Conservation (phyloP, 208 protist genomes). For the Crithidia sp. region DNA sequence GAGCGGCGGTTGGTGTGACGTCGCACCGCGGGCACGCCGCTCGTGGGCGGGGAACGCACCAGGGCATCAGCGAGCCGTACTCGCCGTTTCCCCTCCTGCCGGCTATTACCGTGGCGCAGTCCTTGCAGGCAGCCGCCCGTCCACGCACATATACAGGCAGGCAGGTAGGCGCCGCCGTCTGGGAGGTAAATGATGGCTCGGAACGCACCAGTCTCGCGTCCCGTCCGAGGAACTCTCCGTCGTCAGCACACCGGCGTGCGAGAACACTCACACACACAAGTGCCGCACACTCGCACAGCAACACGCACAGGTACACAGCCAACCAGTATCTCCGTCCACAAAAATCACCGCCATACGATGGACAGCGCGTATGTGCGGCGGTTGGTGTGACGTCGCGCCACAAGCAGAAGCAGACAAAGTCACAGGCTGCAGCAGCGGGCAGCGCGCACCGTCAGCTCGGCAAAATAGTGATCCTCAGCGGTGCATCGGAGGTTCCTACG, state of each 20-base stretch:
- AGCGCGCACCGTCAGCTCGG: constrained; percentile 13
- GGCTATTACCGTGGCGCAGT: no score
- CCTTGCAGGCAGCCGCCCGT: background rate
- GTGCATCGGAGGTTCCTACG: background rate
- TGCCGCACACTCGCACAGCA: background rate
- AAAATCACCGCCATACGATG: constrained; percentile 36
- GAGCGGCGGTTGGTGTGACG: constrained; percentile 34
- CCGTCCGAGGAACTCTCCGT: constrained; percentile 1
- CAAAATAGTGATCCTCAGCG: background rate
- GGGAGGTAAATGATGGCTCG: constrained; percentile 17
- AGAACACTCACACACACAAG: constrained; percentile 2
- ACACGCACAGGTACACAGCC: background rate
- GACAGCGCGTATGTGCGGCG: constrained; percentile 21
- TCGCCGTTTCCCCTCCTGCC: no score
- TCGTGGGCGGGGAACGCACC: no score
- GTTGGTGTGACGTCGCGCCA: constrained; percentile 34
- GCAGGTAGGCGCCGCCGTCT: background rate
- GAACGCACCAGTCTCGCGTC: background rate
- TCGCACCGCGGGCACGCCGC: constrained; percentile 2
- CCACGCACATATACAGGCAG: background rate
- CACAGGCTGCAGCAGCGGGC: background rate
- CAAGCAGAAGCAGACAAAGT: background rate
- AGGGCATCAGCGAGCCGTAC: no score
- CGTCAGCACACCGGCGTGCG: background rate
- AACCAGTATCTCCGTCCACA: constrained; percentile 22